Base-by-base conservation (phyloP, 371 early-diverging fungal species). In the Quaeritorhiza haematococci region DNA sequence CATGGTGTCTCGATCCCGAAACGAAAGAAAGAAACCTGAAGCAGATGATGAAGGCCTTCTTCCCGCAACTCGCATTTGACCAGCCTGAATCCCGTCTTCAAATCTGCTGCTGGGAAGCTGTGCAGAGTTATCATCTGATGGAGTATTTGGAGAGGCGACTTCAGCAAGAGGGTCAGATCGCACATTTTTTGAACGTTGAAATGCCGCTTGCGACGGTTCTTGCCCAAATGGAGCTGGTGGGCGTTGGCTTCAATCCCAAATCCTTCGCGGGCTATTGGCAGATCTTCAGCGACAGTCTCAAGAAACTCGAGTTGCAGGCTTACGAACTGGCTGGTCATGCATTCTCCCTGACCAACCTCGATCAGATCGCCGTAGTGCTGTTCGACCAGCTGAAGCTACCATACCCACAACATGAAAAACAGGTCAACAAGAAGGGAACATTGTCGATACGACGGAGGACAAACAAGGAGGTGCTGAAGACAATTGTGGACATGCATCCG, bases 1-100 rank as follows among this genome's bases (percentile, higher is more conserved):
- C 62, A n/a, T 63, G 63, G 63, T 29, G 13, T 5, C 45, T 63
- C 15, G 55, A 61, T 56, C 63, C 63, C 15, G 62, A 61, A 3
- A n/a, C 27, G 7, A 10, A 10, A 8, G 42, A 50, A 38, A 13
- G 24, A 17, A 17, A 23, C 23, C 27, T 61, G 30, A 10, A 59
- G 24, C 19, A 29, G 3, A 7, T 56, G 23, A 44, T 26, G 28
- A 49, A 19, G 42, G 42, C n/a, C 34, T 13, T 47, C 34, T 47
- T 47, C 17, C 48, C 48, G 17, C 21, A 10, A 21, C 8, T 10
- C 10, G n/a, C 13, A 17, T 47, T 26, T 21, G n/a, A 23, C n/a
- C 8, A 13, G 48, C 13, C 48, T 26, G n/a, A n/a, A 10, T 26
- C 23, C 10, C 8, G n/a, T 10, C 10, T 47, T 47, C 10, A 47